Conservation (phyloP, 768 basidiomycete genomes). For the Chlorophyllum brunneum region DNA sequence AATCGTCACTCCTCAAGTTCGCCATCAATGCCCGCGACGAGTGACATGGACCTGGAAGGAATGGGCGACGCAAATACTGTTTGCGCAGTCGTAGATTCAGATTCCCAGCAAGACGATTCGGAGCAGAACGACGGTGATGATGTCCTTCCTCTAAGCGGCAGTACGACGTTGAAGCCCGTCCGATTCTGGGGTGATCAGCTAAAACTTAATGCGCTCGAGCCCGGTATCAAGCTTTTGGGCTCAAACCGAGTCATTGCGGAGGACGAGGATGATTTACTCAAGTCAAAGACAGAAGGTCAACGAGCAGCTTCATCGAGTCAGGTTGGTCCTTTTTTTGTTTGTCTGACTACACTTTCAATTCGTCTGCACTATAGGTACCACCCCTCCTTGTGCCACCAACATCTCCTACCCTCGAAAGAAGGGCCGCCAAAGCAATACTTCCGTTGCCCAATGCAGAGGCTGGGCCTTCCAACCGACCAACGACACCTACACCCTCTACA, state of each 20-base stretch:
- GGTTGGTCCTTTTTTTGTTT: slow-evolving; percentile 19
- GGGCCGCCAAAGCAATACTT: slow-evolving; percentile 16
- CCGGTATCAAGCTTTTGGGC: slow-evolving; percentile 36
- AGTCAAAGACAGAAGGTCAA: slow-evolving; percentile 26
- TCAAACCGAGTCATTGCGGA: slow-evolving; percentile 26
- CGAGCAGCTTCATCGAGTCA: slow-evolving; percentile 19
- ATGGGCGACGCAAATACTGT: slow-evolving; percentile 17
- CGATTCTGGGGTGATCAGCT: slow-evolving; percentile 40
- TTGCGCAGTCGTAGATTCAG: slow-evolving; percentile 7
- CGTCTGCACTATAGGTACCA: slow-evolving; percentile 22
- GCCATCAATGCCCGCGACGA: slow-evolving; percentile 34
- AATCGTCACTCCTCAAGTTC: slow-evolving; percentile 66
- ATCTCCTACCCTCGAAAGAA: slow-evolving; percentile 29
- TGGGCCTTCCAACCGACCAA: slow-evolving; percentile 17
- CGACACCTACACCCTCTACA: slow-evolving; percentile 33
- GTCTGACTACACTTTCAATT: background rate
- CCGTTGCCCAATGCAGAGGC: slow-evolving; percentile 5
- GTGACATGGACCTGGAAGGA: slow-evolving; percentile 31
- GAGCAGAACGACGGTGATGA: slow-evolving; percentile 18
- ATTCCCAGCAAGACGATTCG: slow-evolving; percentile 15
- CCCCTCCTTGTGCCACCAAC: slow-evolving; percentile 47
- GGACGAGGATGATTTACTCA: slow-evolving; percentile 23
- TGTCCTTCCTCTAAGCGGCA: slow-evolving; percentile 31
- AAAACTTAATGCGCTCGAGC: slow-evolving; percentile 28
- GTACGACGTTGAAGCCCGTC: slow-evolving; percentile 36